Base-by-base conservation (phyloP, 108 stramenopile genomes). In the Skeletonema costatum region DNA sequence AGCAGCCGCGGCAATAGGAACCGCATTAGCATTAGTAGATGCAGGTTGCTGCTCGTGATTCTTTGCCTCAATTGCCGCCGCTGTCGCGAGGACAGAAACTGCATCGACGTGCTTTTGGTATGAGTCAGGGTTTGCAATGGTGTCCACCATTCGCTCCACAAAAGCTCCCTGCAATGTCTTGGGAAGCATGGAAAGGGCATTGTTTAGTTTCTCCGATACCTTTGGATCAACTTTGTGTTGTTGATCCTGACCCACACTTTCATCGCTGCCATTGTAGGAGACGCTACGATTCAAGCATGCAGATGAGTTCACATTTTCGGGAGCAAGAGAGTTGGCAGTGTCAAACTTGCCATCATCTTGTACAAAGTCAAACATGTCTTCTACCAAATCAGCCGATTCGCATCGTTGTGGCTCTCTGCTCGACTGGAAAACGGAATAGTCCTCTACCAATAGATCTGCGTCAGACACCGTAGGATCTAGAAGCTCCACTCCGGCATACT, bases 131-230 rank as follows among this genome's bases (percentile, higher is more conserved):
- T 70, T 85, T 7, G 76, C 81, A 53, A 85, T 77, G 44, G 68
- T 77, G 51, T 66, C 70, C 0, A 89, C 86, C 29, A 89, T 64
- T 12, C 89, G 76, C 41, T 90, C 89, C 11, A 90, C 87, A 73
- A 88, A 90, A 33, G 86, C 33, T 48, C 85, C 85, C 61, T 88
- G 87, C 44, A 88, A 44, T 48, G 79, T 35, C 58, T 87, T 76
- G 11, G 89, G 89, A 48, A 90, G 86, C 39, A 71, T 62, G n/a
- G 76, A 66, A 0, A 91, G 36, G 11, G 90, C 85, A 12, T 81
- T 73, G 35, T 84, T 79, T 14, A 91, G 66, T 64, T 89, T 88
- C 53, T 78, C 31, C 5, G 80, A 69, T 19, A 88, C 73, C 30
- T 65, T 70, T 21, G 82, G 82, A 41, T 83, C 83, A 10, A 76